Percentiles rank a stretch among this genome's conserved stretches.
phyloP scores from a whole-genome alignment of 2,329 filamentous ascomycete species.

The Ascochyta lentis region DNA sequence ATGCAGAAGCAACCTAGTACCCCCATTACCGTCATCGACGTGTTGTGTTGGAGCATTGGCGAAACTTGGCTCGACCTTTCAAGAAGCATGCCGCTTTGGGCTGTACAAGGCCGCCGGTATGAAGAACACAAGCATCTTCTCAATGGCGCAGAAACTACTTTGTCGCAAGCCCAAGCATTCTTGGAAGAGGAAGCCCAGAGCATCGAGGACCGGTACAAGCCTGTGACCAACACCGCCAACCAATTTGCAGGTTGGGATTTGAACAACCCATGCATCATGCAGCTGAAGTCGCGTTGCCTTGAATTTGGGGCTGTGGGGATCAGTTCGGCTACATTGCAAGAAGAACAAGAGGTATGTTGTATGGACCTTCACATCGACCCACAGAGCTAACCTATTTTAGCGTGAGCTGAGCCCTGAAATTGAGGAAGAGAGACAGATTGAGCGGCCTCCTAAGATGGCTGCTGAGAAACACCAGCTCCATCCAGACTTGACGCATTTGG shows the following conservation, averaged over 20 bases:
- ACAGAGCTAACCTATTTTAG: constrained; percentile 41
- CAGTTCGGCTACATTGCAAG: constrained; percentile 55
- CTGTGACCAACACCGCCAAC: constrained; percentile 23
- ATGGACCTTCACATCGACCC: no score
- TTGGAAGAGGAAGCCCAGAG: constrained; percentile 63
- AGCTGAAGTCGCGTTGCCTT: constrained; percentile 29
- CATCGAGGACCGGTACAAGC: constrained; percentile 61
- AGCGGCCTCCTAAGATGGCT: constrained; percentile 54
- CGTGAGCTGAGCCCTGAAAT: constrained; percentile 70
- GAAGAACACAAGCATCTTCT: constrained; percentile 51
- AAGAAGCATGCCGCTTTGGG: constrained; percentile 65
- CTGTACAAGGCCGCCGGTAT: constrained; percentile 63
- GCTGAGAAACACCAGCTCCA: constrained; percentile 56
- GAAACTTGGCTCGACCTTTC: constrained; percentile 62
- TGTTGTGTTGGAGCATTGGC: constrained; percentile 65
- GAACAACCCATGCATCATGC: constrained; percentile 23
- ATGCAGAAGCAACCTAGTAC: constrained; percentile 3
- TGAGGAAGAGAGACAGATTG: constrained; percentile 64
- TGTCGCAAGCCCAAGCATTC: constrained; percentile 51
- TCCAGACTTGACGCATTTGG: constrained; percentile 52
- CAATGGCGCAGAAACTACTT: constrained; percentile 29
- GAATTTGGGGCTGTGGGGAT: constrained; percentile 40
- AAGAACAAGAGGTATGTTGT: constrained; percentile 63
- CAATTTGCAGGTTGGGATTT: constrained; percentile 21
- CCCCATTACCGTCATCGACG: constrained; percentile 58